phyloP scores from a whole-genome alignment of 2,329 filamentous ascomycete species.

The Spiromastix sp. region DNA sequence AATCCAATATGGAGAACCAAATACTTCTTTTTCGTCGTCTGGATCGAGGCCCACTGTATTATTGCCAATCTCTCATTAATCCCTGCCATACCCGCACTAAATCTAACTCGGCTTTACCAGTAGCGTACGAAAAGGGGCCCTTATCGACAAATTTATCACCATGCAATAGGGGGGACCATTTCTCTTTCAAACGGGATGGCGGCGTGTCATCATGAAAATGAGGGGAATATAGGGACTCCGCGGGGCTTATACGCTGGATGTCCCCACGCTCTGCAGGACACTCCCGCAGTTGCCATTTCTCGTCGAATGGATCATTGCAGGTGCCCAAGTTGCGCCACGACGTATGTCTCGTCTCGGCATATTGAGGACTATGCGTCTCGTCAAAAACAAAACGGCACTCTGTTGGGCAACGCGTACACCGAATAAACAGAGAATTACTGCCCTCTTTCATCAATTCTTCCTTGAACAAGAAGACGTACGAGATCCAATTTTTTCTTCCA shows the following conservation, averaged over 20 bases:
- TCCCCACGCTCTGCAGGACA: not conserved
- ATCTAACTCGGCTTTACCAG: too few species aligned
- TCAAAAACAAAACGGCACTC: not conserved
- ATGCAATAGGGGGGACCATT: too few species aligned
- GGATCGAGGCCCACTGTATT: too few species aligned
- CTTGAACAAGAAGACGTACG: not conserved
- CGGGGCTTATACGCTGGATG: not conserved
- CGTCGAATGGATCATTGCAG: not conserved
- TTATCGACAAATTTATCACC: too few species aligned
- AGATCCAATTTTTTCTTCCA: not conserved
- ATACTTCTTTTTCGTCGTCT: too few species aligned
- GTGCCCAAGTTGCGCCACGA: not conserved
- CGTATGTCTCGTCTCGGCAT: not conserved
- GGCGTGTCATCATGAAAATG: not conserved
- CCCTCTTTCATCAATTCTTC: not conserved
- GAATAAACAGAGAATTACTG: not conserved
- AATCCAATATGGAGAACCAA: too few species aligned
- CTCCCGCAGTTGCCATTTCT: not conserved
- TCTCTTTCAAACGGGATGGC: not conserved
- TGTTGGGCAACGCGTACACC: not conserved
- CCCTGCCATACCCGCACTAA: too few species aligned
- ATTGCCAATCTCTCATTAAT: too few species aligned
- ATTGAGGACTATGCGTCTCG: not conserved
- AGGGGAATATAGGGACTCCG: not conserved
- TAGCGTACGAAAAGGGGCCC: too few species aligned